Percentiles rank a stretch among this genome's conserved stretches.
Evolutionary conservation across 164 flowering plant species (phyloP).

Genomic region (Piper longum): DNA sequence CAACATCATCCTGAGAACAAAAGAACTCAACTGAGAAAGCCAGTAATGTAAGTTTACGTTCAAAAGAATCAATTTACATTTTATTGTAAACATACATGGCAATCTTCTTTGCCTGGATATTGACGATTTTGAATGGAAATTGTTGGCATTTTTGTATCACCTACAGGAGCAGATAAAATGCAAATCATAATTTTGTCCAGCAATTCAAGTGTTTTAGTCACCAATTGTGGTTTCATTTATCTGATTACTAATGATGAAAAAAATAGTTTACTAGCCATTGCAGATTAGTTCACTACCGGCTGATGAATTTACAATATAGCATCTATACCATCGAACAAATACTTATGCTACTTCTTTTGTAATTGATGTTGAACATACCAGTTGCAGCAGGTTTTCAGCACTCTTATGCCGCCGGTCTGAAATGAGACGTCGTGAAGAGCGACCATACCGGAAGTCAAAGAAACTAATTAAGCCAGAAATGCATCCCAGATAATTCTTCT

Average conservation of each 20-base stretch:
- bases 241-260: no score
- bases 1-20: slow-evolving; percentile 27
- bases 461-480: slow-evolving; percentile 63
- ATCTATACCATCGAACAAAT: no score
- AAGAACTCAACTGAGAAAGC: not conserved
- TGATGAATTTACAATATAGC: not conserved
- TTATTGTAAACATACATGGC: slow-evolving; percentile 2
- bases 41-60: no score
- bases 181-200: not conserved
- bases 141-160: slow-evolving; percentile 1
- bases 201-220: no score
- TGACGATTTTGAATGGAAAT: slow-evolving; percentile 1
- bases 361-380: not conserved
- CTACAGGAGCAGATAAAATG: not conserved
- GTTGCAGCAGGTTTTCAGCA: slow-evolving; percentile 24
- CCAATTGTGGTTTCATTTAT: no score
- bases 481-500: slow-evolving; percentile 54
- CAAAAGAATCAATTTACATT: not conserved
- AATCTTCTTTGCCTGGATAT: not conserved
- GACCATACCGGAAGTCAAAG: slow-evolving; percentile 64
- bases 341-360: not conserved
- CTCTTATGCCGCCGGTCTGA: slow-evolving; percentile 33
- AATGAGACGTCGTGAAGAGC: slow-evolving; percentile 40
- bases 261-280: not conserved
- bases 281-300: not conserved